Conservation (phyloP, 2,329 filamentous ascomycete genomes). For the Bisporella sp. region DNA sequence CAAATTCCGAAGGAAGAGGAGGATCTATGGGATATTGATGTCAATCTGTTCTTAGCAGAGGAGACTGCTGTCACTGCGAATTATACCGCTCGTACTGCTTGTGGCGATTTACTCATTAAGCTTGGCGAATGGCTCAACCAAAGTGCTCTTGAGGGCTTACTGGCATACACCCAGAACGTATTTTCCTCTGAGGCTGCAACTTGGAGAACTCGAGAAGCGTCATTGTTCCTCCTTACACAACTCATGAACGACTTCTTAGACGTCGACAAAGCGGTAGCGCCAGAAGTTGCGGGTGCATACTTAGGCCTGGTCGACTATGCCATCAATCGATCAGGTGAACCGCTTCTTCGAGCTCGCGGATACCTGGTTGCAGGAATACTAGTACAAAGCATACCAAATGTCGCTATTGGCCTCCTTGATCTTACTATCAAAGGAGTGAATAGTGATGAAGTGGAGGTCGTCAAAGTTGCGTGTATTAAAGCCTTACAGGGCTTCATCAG, state of each 20-base stretch:
- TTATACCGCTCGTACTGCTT: constrained; percentile 89
- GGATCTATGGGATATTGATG: constrained; percentile 92
- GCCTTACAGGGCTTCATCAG: constrained; percentile 64
- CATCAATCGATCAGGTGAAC: constrained; percentile 60
- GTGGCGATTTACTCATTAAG: constrained; percentile 87
- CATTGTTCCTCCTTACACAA: constrained; percentile 79
- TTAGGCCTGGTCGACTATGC: constrained; percentile 75
- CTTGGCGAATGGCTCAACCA: constrained; percentile 81
- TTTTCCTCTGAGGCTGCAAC: constrained; percentile 50
- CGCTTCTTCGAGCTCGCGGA: constrained; percentile 77
- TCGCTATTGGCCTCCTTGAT: constrained; percentile 59
- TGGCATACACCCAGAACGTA: constrained; percentile 67
- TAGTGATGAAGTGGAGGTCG: constrained; percentile 73
- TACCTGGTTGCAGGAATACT: constrained; percentile 80
- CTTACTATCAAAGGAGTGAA: constrained; percentile 69
- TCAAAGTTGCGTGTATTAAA: constrained; percentile 87
- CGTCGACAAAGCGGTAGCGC: constrained; percentile 61
- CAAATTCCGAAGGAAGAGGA: constrained; percentile 91
- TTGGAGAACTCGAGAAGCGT: constrained; percentile 67
- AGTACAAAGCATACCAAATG: constrained; percentile 57
- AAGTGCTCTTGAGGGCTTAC: constrained; percentile 70
- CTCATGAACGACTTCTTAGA: constrained; percentile 79
- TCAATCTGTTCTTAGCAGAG: constrained; percentile 91
- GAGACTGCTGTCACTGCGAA: constrained; percentile 93
- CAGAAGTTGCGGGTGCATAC: constrained; percentile 64